These are phyloP conservation scores for Stagonosporopsis chrysanthemi DNA, from an alignment of 2,329 filamentous ascomycete species.

Conservation along the genomic window DNA sequence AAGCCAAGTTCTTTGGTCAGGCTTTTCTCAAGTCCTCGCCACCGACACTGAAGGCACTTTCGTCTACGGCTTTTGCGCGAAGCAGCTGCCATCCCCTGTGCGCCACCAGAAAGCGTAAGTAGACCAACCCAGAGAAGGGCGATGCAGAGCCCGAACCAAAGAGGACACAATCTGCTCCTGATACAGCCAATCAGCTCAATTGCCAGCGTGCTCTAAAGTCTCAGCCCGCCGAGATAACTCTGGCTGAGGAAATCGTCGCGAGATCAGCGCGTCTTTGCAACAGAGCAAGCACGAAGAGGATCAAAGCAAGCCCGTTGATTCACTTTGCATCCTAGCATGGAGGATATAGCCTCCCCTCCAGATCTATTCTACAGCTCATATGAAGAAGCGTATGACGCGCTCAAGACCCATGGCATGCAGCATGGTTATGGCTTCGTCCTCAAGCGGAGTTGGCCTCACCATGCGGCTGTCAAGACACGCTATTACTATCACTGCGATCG, in stretches of 20 bases:
- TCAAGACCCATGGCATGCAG: slow-evolving; percentile 22
- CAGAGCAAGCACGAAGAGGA: background rate
- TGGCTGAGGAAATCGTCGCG: slow-evolving; percentile 4
- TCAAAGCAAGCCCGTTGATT: background rate
- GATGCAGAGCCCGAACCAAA: no score
- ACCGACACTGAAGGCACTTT: no score
- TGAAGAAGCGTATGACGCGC: slow-evolving; percentile 24
- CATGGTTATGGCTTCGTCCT: slow-evolving; percentile 25
- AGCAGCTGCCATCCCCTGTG: no score
- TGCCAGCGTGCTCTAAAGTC: no score
- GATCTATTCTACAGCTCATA: slow-evolving; percentile 21
- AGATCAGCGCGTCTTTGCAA: slow-evolving; percentile 17
- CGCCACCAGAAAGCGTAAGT: no score
- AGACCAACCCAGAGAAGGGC: no score
- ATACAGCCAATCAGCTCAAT: no score
- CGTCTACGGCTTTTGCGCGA: no score
- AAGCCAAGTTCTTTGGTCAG: no score
- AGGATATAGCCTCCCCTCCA: slow-evolving; percentile 16
- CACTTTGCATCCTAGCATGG: slow-evolving; percentile 12
- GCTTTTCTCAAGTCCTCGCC: no score
- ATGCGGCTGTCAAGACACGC: slow-evolving; percentile 21
- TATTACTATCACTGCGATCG: slow-evolving; percentile 23
- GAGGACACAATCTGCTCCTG: no score
- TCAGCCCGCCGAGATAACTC: no score
- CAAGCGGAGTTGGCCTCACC: slow-evolving; percentile 22